These are phyloP conservation scores for Ophiocordyceps australis DNA, from an alignment of 2,329 filamentous ascomycete species.

Conservation along the genomic window DNA sequence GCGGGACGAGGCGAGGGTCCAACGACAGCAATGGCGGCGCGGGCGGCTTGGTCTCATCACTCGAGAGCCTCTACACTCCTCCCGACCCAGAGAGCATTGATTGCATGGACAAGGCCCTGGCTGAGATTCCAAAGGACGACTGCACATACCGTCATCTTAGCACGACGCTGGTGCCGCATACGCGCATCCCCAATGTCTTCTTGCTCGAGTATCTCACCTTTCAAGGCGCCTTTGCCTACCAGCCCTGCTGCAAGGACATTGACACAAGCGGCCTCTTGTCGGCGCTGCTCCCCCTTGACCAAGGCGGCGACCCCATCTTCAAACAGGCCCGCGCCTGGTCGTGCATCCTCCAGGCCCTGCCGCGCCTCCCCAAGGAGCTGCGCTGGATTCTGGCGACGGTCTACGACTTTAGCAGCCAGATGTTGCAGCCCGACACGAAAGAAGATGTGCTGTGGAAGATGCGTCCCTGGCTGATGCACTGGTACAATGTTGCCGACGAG, in stretches of 20 bases:
- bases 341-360: conserved; percentile 9
- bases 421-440: conserved; percentile 6
- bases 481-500: conserved; percentile 8
- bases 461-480: conserved; percentile 11
- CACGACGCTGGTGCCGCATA: conserved; percentile 7
- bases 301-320: conserved; percentile 8
- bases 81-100: not conserved
- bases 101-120: too few relatives aligned
- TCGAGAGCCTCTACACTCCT: too few relatives aligned
- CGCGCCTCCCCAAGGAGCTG: conserved; percentile 9
- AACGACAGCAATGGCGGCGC: not conserved
- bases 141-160: conserved; percentile 7
- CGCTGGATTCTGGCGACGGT: conserved; percentile 13
- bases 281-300: conserved; percentile 6
- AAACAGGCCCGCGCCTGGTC: conserved; percentile 12
- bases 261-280: conserved; percentile 7
- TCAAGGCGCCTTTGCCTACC: conserved; percentile 8
- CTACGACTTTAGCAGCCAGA: conserved; percentile 12
- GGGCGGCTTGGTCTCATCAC: too few relatives aligned
- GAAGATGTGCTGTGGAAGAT: conserved; percentile 7
- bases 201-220: conserved; percentile 11
- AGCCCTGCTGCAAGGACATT: conserved; percentile 10
- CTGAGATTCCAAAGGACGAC: conserved; percentile 8
- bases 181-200: conserved; percentile 5
- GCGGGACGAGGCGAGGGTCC: not conserved